These are phyloP conservation scores for Niveomyces coronatus DNA, from an alignment of 2,329 filamentous ascomycete species.

Conservation along the genomic window DNA sequence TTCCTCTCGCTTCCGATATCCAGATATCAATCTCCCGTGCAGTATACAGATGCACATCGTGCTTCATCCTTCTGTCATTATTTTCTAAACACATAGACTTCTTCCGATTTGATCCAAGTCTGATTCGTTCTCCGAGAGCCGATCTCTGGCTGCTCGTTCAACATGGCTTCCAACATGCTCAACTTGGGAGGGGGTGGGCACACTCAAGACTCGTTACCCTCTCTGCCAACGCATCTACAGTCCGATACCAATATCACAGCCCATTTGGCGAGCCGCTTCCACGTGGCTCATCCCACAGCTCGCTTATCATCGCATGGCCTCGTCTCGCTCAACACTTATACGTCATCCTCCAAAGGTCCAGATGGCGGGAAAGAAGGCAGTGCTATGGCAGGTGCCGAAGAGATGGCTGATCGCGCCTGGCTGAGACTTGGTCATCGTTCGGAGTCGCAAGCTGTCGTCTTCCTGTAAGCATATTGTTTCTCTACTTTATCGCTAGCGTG, in stretches of 20 bases:
- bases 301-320: constrained; percentile 84
- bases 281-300: constrained; percentile 80
- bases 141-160: constrained; percentile 26
- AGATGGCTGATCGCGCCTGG: constrained; percentile 79
- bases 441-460: constrained; percentile 88
- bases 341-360: constrained; percentile 73
- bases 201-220: constrained; percentile 77
- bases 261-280: constrained; percentile 80
- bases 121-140: constrained; percentile 15
- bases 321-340: constrained; percentile 90
- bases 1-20: too few species aligned
- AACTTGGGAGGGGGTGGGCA: constrained; percentile 50
- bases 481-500: neutral
- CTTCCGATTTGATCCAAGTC: too few species aligned
- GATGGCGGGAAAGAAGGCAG: constrained; percentile 90
- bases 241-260: constrained; percentile 70
- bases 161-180: constrained; percentile 52
- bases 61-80: too few species aligned
- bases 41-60: too few species aligned
- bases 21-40: too few species aligned
- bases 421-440: constrained; percentile 75
- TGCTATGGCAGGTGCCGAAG: constrained; percentile 85
- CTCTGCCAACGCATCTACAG: constrained; percentile 74
- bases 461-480: constrained; percentile 57
- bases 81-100: constrained; percentile 1